These are phyloP conservation scores for Apiotrichum gracile DNA, from an alignment of 1,284 basidiomycete genomes.

Conservation along the genomic window DNA sequence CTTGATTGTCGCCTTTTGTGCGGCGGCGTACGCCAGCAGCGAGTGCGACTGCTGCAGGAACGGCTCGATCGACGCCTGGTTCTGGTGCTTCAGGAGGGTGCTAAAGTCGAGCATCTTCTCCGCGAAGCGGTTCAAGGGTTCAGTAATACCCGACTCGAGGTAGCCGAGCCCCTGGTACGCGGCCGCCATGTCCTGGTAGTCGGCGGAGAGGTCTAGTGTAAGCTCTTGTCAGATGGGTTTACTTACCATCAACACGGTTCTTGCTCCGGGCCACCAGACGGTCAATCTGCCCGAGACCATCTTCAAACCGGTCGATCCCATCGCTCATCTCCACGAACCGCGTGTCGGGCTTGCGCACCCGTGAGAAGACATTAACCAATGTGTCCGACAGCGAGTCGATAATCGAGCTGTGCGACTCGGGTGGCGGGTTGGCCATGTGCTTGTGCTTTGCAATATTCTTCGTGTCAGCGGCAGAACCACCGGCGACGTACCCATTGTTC, in stretches of 20 bases:
- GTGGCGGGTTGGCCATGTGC: constrained; percentile 80
- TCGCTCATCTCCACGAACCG: constrained; percentile 88
- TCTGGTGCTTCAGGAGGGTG: constrained; percentile 76
- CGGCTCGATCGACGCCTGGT: constrained; percentile 77
- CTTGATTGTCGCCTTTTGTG: constrained; percentile 85
- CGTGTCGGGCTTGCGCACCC: constrained; percentile 93
- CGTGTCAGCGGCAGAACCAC: no score
- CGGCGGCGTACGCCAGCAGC: constrained; percentile 76
- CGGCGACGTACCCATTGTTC: constrained; percentile 95
- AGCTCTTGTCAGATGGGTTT: neutral
- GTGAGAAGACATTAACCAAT: constrained; percentile 81
- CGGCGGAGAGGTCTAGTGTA: constrained; percentile 77
- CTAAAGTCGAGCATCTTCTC: constrained; percentile 91
- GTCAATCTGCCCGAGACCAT: constrained; percentile 74
- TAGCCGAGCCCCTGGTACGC: constrained; percentile 94
- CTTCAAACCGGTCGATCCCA: constrained; percentile 89
- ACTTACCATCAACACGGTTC: constrained; percentile 78
- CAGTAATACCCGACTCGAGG: constrained; percentile 95
- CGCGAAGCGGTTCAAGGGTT: constrained; percentile 91
- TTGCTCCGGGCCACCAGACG: constrained; percentile 69
- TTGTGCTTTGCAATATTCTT: constrained; percentile 94
- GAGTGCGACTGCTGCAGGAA: constrained; percentile 85
- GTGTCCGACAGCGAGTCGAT: constrained; percentile 94
- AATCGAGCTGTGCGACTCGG: constrained; percentile 70
- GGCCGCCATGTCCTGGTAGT: constrained; percentile 94